Evolutionary conservation across 2,329 filamentous ascomycete genomes (phyloP), one percentile per base, ranked within the genome.

Genomic region (Fusarium continuum): DNA sequence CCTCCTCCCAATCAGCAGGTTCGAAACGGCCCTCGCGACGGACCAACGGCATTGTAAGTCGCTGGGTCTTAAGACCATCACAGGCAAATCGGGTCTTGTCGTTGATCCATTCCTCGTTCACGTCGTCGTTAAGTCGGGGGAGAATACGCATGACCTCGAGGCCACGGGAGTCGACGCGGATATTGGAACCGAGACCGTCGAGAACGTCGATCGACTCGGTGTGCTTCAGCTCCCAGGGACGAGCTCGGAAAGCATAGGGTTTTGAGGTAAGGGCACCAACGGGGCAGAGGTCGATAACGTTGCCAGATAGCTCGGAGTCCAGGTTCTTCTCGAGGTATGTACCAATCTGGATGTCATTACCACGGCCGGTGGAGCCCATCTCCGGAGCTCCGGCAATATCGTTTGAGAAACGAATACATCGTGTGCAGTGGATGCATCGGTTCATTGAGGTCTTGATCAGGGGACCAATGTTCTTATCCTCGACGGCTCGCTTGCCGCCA

Each of bases 401-500:
- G 80, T 98, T 99, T 76, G 95, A 91, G 79, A 99, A 99, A 75
- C 95, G 93, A 71, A 99, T 88, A 80, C 95, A 99, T 74, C 95
- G 89, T 65, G 95, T 99, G 85, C 95, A 99, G 83, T 99, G 95
- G 74, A 99, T 99, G 80, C 95, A 99, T 77, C 95, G 88, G 85
- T 99, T 99, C 95, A 99, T 99, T 44, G 95, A 99, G 4, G 95
- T 99, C 87, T 99, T 99, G 81, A 99, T 91, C 70, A 99, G 80
- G 49, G 95, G 95, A 29, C 95, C 95, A 73, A 99, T 97, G 79
- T 99, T 98, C 86, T 99, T 99, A 80, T 99, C 95, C 82, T 99
- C 95, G 32, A 97, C 93, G 22, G 93, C 95, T 83, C 95, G 91
- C 86, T 99, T 99, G 80, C 95, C 95, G 52, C 87, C 89, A 74